Evolutionary conservation across 78 protist species (phyloP).

Genomic region (Pelomyxa schiedti): DNA sequence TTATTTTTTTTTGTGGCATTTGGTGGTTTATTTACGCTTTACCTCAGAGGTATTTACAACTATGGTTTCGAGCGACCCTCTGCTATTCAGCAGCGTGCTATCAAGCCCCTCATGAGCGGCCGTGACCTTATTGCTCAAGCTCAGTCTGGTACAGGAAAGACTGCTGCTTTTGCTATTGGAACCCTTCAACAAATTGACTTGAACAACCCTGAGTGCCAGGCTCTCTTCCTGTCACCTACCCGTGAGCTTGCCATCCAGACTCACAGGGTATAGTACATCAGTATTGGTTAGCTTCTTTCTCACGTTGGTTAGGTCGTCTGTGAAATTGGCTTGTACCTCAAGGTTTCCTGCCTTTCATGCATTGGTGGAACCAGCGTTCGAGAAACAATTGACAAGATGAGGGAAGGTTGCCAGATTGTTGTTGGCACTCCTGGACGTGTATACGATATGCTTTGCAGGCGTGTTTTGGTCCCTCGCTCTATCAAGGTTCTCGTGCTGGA

Average conservation of each 20-base stretch:
- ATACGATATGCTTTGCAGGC: constrained; percentile 89
- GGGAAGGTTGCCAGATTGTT: constrained; percentile 86
- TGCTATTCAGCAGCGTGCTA: constrained; percentile 97
- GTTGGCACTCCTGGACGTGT: constrained; percentile 99
- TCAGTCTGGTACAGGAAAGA: constrained; percentile 98
- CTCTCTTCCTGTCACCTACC: constrained; percentile 95
- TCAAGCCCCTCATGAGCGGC: constrained; percentile 78
- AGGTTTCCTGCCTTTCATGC: constrained; percentile 78
- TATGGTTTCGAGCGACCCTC: constrained; percentile 98
- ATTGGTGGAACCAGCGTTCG: constrained; percentile 94
- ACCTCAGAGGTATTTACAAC: constrained; percentile 92
- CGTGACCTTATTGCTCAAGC: constrained; percentile 96
- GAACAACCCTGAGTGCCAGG: constrained; percentile 61
- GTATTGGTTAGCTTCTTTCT: neutral
- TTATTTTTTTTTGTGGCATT: no score
- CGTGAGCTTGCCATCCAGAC: constrained; percentile 99
- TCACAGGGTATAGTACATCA: constrained; percentile 46
- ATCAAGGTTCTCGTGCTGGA: constrained; percentile 89
- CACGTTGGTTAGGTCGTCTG: constrained; percentile 29
- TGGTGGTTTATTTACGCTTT: no score
- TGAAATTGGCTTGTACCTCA: constrained; percentile 85
- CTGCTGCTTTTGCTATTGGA: constrained; percentile 90
- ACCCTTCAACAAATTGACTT: constrained; percentile 69
- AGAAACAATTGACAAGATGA: constrained; percentile 81
- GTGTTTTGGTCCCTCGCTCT: constrained; percentile 59